Evolutionary conservation across 2,329 filamentous ascomycete genomes (phyloP), one percentile per base, ranked within the genome.

Genomic region (Dothistroma septosporum): DNA sequence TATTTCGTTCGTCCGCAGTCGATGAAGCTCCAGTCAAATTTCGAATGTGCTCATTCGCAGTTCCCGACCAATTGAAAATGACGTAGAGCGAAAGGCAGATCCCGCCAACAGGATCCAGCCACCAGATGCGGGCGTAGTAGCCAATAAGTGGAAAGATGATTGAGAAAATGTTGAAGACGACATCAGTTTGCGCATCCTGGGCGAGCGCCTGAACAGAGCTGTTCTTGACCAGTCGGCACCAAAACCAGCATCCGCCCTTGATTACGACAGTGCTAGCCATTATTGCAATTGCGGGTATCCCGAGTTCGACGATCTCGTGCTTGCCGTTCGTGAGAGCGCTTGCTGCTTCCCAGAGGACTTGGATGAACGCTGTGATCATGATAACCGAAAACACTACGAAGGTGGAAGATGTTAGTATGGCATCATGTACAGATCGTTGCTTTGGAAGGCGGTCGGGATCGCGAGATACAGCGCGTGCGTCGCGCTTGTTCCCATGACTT

Each of bases 91-190:
- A 92, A n/a, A 95, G 83, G 5, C 92, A 67, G 33, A 94, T 80
- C 70, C 91, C 91, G 59, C 91, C 91, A 0, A 90, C 80, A 7
- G 90, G 85, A 71, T 95, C 91, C 31, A 94, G 82, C 87, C 89
- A 95, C 91, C 91, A 94, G 58, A 92, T 80, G 14, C 80, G 78
- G n/a, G 83, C 82, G 69, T 89, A 92, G 77, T 84, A 92, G 24
- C 90, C 90, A 58, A 90, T 58, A 9, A 95, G 84, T 1, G 92
- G 92, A 72, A 96, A 96, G 24, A 94, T 82, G 70, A 96, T 94
- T 65, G 89, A 92, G 70, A 94, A 93, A 0, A 85, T 85, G 76
- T 96, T 96, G 83, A 96, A 96, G 33, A 96, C 86, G 31, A 96
- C 89, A 70, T 96, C 90, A 0, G 90, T 82, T 75, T 85, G 80